These are phyloP conservation scores for Euphorbia corollata DNA, from an alignment of 441 rosid species.

Conservation along the genomic window DNA sequence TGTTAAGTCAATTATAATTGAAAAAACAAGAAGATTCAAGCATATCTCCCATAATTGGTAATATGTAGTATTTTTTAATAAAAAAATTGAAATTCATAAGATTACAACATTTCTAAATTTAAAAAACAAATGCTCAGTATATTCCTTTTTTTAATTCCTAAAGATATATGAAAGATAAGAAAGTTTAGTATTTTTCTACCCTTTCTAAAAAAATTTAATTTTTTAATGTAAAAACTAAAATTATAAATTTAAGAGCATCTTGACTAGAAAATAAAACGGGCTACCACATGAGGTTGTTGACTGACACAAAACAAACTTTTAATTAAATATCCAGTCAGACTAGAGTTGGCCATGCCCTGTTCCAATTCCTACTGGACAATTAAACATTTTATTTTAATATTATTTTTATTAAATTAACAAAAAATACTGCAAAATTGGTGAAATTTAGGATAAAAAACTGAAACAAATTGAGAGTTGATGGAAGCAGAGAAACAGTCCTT, in stretches of 20 bases:
- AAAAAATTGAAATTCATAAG: neutral
- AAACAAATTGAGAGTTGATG: neutral
- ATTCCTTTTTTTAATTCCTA: neutral
- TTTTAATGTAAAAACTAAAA: neutral
- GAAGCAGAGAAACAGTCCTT: neutral
- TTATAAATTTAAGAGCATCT: neutral
- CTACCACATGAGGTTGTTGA: constrained; percentile 20
- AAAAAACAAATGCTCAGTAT: neutral
- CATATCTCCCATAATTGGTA: neutral
- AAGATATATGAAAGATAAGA: constrained; percentile 3
- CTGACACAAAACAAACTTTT: constrained; percentile 12
- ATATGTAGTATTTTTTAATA: neutral
- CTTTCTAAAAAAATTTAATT: neutral
- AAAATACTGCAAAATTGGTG: neutral
- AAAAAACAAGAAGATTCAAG: neutral
- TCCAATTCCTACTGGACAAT: neutral
- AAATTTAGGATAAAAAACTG: too few species aligned
- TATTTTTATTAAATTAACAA: neutral
- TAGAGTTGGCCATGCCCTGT: constrained; percentile 10
- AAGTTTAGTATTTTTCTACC: neutral
- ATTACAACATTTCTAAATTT: neutral
- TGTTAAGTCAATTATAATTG: neutral
- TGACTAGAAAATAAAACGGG: neutral
- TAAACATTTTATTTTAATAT: neutral
- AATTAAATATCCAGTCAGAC: constrained; percentile 13